Evolutionary conservation across 768 basidiomycete species (phyloP), one percentile per base, ranked within the genome.

Genomic region (Kwoniella bestiolae): DNA sequence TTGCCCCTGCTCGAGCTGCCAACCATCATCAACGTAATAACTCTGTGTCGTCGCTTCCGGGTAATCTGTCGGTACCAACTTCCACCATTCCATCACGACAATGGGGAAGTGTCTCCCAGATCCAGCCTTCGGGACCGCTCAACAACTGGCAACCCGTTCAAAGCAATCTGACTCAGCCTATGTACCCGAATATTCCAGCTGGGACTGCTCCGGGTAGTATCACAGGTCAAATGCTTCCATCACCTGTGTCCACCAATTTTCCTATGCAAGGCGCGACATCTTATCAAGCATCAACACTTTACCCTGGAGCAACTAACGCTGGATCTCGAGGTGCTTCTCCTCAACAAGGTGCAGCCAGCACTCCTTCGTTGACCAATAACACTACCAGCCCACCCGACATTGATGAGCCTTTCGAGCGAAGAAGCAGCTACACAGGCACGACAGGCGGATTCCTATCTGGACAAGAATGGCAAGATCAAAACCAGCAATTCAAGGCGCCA

Each of bases 331-430:
- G 29, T 25, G 45, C 35, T n/a, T 67, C 62, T 1, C 65, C 68
- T 14, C 62, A 53, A 7, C 46, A 67, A 9, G 32, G 31, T 34
- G 23, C 69, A 8, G 73, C 67, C 2, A 57, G 69, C 7, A 77
- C 76, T 9, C 76, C 76, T 8, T 70, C 71, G 2, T 55, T 77
- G 25, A 73, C 71, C 23, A 76, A 68, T 53, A 67, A 66, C 46
- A 60, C 73, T 14, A 73, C 71, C 26, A 75, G 73, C 38, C 76
- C 73, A 1, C 63, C 63, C 1, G 63, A 65, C 23, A 44, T 59
- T n/a, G 69, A 71, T 28, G 72, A 74, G 63, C 72, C 67, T 21
- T 41, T 60, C 14, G 68, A 73, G 46, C 44, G 61, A 29, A 58
- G 68, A 28, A 52, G 21, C 32, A 68, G 61, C 50, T 60, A 60